Evolutionary conservation across 1,284 basidiomycete species (phyloP).

Genomic region (Tylopilus orsonianus): DNA sequence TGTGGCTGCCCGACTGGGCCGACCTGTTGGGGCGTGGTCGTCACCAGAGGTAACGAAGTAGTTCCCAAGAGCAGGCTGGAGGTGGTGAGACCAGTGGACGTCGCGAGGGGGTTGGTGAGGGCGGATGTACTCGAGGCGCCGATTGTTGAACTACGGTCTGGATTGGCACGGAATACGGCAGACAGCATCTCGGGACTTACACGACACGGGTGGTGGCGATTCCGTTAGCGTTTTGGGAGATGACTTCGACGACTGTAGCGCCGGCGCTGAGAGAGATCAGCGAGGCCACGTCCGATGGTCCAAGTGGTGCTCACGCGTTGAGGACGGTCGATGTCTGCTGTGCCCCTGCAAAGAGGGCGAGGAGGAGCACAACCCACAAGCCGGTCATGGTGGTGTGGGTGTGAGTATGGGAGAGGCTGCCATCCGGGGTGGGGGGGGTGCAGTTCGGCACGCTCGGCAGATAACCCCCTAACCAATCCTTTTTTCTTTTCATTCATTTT

Average conservation of each 20-base stretch:
- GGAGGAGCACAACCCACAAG: slow-evolving; percentile 28
- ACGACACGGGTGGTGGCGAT: slow-evolving; percentile 44
- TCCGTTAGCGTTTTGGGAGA: slow-evolving; percentile 46
- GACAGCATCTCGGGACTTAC: slow-evolving; percentile 34
- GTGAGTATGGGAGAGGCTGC: background rate
- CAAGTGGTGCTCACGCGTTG: slow-evolving; percentile 40
- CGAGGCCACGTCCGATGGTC: background rate
- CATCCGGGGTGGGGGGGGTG: background rate
- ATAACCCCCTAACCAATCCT: slow-evolving; percentile 18
- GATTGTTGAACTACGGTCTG: slow-evolving; percentile 27
- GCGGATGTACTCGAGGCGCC: slow-evolving; percentile 25
- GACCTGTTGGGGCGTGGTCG: slow-evolving; percentile 31
- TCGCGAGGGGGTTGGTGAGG: slow-evolving; percentile 15
- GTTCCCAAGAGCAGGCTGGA: slow-evolving; percentile 17
- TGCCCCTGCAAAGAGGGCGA: slow-evolving; percentile 35
- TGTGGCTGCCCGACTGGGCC: slow-evolving; percentile 62
- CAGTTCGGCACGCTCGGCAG: slow-evolving; percentile 26
- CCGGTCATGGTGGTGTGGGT: slow-evolving; percentile 22
- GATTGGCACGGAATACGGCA: slow-evolving; percentile 2
- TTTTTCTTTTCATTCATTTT: background rate
- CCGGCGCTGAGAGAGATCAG: slow-evolving; percentile 44
- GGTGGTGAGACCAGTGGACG: slow-evolving; percentile 28
- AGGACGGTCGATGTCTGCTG: slow-evolving; percentile 52
- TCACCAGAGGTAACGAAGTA: slow-evolving; percentile 17
- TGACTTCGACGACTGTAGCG: slow-evolving; percentile 50